These are phyloP conservation scores for Bauhinia variegata DNA, from an alignment of 306 rosid genomes.

Conservation along the genomic window DNA sequence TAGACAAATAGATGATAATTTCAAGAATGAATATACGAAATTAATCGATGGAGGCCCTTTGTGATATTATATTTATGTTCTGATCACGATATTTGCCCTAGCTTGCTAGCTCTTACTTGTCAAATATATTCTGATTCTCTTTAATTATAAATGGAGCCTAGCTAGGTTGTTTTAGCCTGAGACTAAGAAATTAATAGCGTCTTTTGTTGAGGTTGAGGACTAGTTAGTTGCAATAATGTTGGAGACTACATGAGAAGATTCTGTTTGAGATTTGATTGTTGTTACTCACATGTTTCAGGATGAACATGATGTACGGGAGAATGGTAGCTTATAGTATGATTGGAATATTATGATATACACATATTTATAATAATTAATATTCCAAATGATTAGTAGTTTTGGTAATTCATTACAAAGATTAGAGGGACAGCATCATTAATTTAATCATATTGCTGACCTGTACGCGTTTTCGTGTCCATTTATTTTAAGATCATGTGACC, in stretches of 20 bases:
- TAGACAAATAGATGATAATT: no score
- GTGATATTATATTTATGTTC: no score
- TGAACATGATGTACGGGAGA: no score
- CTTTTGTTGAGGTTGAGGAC: no score
- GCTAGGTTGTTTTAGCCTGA: neutral
- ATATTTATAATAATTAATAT: neutral
- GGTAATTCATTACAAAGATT: conserved; percentile 3
- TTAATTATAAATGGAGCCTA: no score
- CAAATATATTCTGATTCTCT: no score
- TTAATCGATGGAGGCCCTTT: no score
- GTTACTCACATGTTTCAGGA: conserved; percentile 44
- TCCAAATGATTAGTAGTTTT: neutral
- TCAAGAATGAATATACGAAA: no score
- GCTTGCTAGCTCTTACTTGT: no score
- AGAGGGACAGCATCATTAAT: conserved; percentile 3
- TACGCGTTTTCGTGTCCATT: conserved; percentile 54
- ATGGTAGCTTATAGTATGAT: conserved; percentile 19
- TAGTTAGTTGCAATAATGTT: conserved; percentile 48
- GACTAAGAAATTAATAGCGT: neutral
- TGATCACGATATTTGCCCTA: no score
- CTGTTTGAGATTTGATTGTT: conserved; percentile 43
- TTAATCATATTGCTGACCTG: conserved; percentile 46
- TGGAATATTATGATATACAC: neutral
- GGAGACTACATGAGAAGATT: conserved; percentile 54
- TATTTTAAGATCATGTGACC: conserved; percentile 40